A percentile compares a stretch with the other conserved stretches of the same genome.
These are phyloP conservation scores for Calonectria fujianensis DNA, from an alignment of 2,329 filamentous ascomycete genomes.

Conservation along the genomic window DNA sequence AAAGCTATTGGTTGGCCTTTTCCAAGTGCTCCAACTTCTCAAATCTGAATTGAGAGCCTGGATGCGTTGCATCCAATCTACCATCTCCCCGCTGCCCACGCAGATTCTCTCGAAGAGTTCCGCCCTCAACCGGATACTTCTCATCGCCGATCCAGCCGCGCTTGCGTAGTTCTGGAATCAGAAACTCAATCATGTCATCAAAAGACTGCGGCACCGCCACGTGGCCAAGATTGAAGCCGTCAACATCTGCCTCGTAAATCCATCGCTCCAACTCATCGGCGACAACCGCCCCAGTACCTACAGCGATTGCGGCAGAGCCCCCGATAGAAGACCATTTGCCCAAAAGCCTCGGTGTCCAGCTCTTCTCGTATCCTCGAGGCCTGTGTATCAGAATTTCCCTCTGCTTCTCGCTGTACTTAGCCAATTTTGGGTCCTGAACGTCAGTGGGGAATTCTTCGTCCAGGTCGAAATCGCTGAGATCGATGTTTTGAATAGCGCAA, in stretches of 20 bases:
- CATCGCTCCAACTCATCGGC: constrained; percentile 46
- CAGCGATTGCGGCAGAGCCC: constrained; percentile 53
- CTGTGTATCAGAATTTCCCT: constrained; percentile 50
- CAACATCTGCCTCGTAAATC: constrained; percentile 42
- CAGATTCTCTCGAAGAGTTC: constrained; percentile 33
- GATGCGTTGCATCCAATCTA: not conserved
- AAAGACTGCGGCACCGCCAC: constrained; percentile 40
- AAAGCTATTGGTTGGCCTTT: too few species aligned
- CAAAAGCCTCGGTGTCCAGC: constrained; percentile 73
- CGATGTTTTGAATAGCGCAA: constrained; percentile 68
- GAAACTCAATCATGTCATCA: constrained; percentile 41
- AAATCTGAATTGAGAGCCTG: not conserved
- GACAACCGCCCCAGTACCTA: constrained; percentile 43
- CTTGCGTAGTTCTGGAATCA: constrained; percentile 40
- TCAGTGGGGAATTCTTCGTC: constrained; percentile 64
- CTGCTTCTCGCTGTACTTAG: constrained; percentile 14
- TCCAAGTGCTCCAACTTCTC: not conserved
- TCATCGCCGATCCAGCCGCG: constrained; percentile 37
- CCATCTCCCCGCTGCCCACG: not conserved
- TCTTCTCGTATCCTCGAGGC: not conserved
- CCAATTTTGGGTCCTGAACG: not conserved
- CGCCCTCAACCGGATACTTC: constrained; percentile 8
- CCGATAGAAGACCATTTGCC: constrained; percentile 73
- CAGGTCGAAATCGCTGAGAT: constrained; percentile 63
- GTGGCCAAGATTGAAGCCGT: constrained; percentile 48